These are phyloP conservation scores for Vanrija pseudolonga DNA, from an alignment of 1,284 basidiomycete species.

Conservation along the genomic window DNA sequence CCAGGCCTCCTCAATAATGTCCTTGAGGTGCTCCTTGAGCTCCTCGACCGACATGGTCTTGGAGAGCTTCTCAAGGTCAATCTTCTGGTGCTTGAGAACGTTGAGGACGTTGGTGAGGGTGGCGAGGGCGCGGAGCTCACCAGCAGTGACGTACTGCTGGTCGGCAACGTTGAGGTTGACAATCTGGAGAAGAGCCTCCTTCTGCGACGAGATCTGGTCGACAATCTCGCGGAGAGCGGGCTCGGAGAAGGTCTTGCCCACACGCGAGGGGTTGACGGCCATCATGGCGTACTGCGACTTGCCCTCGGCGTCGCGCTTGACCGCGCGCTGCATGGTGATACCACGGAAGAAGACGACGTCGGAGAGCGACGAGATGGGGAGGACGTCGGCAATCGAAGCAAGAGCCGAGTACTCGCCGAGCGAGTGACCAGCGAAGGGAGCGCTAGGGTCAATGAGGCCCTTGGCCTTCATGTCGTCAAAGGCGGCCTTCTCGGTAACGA, in stretches of 20 bases:
- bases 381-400: constrained; percentile 92
- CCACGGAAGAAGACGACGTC: constrained; percentile 99
- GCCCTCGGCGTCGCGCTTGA: constrained; percentile 87
- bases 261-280: constrained; percentile 93
- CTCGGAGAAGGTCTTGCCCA: constrained; percentile 90
- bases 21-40: constrained; percentile 61
- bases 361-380: constrained; percentile 91
- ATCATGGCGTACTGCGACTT: constrained; percentile 98
- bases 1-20: constrained; percentile 83
- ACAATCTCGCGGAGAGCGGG: constrained; percentile 87
- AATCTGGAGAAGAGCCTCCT: constrained; percentile 82
- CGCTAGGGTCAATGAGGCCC: constrained; percentile 86
- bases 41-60: constrained; percentile 48
- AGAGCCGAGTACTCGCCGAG: constrained; percentile 97
- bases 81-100: constrained; percentile 93
- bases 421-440: constrained; percentile 95
- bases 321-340: constrained; percentile 98
- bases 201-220: constrained; percentile 74
- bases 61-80: constrained; percentile 84
- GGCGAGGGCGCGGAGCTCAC: constrained; percentile 88
- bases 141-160: constrained; percentile 92
- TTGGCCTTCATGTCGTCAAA: constrained; percentile 98
- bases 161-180: constrained; percentile 88
- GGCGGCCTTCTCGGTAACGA: constrained; percentile 94
- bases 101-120: constrained; percentile 95